Percentiles rank a stretch among this genome's conserved stretches.
phyloP scores from a whole-genome alignment of 768 basidiomycete species.

The Mycena vitilis region DNA sequence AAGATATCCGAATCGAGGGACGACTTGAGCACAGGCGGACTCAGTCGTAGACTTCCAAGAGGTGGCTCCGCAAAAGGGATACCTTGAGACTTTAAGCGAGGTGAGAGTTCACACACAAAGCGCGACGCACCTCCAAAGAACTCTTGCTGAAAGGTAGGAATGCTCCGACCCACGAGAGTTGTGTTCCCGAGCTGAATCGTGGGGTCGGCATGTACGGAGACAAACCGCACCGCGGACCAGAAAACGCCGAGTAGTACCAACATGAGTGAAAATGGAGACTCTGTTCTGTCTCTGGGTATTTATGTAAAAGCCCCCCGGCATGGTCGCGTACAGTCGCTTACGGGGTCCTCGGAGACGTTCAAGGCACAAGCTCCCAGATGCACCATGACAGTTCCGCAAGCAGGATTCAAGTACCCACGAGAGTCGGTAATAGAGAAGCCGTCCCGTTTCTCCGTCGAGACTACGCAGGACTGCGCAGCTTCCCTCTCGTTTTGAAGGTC shows the following conservation, averaged over 20 bases:
- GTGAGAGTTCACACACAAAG: neutral
- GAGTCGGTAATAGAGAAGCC: too few species aligned
- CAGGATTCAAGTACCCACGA: too few species aligned
- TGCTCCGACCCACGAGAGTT: slow-evolving; percentile 50
- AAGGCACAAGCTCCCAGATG: too few species aligned
- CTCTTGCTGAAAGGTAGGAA: slow-evolving; percentile 43
- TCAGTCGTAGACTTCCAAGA: slow-evolving; percentile 43
- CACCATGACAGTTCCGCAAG: too few species aligned
- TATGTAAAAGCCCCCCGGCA: too few species aligned
- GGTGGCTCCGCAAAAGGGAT: slow-evolving; percentile 48
- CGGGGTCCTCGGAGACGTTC: too few species aligned
- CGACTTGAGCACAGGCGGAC: slow-evolving; percentile 42
- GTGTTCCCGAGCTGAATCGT: slow-evolving; percentile 52
- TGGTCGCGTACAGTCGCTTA: too few species aligned
- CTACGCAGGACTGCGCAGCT: too few species aligned
- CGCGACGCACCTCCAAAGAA: slow-evolving; percentile 57
- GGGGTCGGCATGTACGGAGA: slow-evolving; percentile 2
- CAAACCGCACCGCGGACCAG: neutral
- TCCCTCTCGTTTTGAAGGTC: neutral
- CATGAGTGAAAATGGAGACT: neutral
- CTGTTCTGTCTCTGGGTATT: too few species aligned
- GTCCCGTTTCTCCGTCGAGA: too few species aligned
- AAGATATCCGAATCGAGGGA: slow-evolving; percentile 48
- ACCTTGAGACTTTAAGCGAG: slow-evolving; percentile 22
- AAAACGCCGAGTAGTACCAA: neutral